A percentile compares a stretch with the other conserved stretches of the same genome.
phyloP scores from a whole-genome alignment of 495 filamentous ascomycete genomes.

The Aspergillus avenaceus region DNA sequence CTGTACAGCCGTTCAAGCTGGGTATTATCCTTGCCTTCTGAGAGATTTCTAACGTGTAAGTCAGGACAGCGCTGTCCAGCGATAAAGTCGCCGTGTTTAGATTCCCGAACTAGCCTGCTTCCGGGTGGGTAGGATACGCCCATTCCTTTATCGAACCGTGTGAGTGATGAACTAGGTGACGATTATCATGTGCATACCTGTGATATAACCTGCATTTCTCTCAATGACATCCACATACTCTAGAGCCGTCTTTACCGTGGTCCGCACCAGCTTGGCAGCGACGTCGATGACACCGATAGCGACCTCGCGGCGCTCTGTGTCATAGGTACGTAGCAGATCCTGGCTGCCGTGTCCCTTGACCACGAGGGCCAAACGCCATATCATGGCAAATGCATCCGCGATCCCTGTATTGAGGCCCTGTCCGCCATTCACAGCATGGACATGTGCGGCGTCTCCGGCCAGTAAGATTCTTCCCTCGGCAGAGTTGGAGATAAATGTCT shows the following conservation, averaged over 20 bases:
- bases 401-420: slow-evolving; percentile 8
- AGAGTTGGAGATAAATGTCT: slow-evolving; percentile 1
- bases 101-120: not conserved
- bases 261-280: slow-evolving; percentile 2
- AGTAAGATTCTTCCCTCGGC: slow-evolving; percentile 3
- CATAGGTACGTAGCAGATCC: not conserved
- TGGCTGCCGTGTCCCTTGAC: not conserved
- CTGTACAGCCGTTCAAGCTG: not conserved
- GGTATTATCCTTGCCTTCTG: not conserved
- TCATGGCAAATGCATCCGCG: slow-evolving; percentile 4
- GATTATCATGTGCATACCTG: too few species aligned
- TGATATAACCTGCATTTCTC: slow-evolving; percentile 6
- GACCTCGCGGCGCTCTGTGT: slow-evolving; percentile 1
- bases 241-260: slow-evolving; percentile 1
- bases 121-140: not conserved
- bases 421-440: slow-evolving; percentile 5
- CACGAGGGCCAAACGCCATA: not conserved
- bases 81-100: not conserved
- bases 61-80: slow-evolving; percentile 6
- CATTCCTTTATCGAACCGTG: not conserved
- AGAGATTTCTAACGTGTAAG: not conserved
- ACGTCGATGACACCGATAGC: slow-evolving; percentile 3
- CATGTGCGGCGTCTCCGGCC: slow-evolving; percentile 5
- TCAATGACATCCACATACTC: slow-evolving; percentile 7
- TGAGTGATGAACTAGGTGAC: not conserved